Percentiles rank a stretch among this genome's conserved stretches.
These are phyloP conservation scores for Dendrothele bispora DNA, from an alignment of 768 basidiomycete species.

Conservation along the genomic window DNA sequence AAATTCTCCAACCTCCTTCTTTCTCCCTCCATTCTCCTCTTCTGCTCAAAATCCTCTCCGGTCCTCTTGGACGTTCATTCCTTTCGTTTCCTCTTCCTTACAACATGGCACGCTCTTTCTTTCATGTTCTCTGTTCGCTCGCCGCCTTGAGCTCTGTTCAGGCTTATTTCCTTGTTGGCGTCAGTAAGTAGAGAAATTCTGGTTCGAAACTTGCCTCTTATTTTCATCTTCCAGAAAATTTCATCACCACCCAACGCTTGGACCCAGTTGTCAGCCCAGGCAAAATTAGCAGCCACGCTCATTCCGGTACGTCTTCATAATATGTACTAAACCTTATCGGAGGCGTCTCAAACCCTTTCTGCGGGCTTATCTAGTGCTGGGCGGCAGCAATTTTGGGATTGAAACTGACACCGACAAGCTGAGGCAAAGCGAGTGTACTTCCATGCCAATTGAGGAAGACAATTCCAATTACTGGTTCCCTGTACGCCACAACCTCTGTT, in stretches of 20 bases:
- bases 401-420: slow-evolving; percentile 39
- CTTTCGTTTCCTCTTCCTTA: neutral
- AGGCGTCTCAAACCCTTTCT: neutral
- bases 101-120: slow-evolving; percentile 5
- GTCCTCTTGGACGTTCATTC: neutral
- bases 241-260: slow-evolving; percentile 47
- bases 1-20: too few relatives aligned
- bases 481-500: slow-evolving; percentile 25
- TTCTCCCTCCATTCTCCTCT: neutral
- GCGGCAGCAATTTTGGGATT: slow-evolving; percentile 53
- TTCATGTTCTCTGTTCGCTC: slow-evolving; percentile 4
- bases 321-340: neutral
- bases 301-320: slow-evolving; percentile 45
- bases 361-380: slow-evolving; percentile 36
- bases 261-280: slow-evolving; percentile 54
- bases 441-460: slow-evolving; percentile 54
- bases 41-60: neutral
- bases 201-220: neutral
- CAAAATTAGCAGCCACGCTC: slow-evolving; percentile 44
- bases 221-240: slow-evolving; percentile 36
- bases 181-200: neutral
- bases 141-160: slow-evolving; percentile 6
- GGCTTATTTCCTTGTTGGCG: slow-evolving; percentile 10
- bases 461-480: slow-evolving; percentile 56
- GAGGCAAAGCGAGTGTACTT: slow-evolving; percentile 48